phyloP scores from a whole-genome alignment of 179 eudicot genomes.

The Spinacia oleracea region DNA sequence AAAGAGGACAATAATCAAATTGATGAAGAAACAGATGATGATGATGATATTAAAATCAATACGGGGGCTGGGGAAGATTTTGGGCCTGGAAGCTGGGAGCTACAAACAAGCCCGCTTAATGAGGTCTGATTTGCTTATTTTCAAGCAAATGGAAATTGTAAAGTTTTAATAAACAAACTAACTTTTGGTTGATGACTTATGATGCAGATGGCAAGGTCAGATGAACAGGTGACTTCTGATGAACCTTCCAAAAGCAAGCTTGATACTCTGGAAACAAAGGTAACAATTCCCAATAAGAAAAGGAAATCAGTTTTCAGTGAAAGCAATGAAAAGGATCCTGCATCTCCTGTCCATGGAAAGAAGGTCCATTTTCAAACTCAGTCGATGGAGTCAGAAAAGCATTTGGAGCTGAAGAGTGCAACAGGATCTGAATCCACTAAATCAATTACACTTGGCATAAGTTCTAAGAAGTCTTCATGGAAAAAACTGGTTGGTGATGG shows the following conservation, averaged over 20 bases:
- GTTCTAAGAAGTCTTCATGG: slow-evolving; percentile 51
- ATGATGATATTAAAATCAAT: slow-evolving; percentile 62
- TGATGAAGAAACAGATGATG: slow-evolving; percentile 36
- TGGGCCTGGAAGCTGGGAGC: slow-evolving; percentile 32
- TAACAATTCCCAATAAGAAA: slow-evolving; percentile 38
- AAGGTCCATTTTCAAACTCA: slow-evolving; percentile 29
- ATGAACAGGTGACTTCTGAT: slow-evolving; percentile 28
- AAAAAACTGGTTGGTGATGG: slow-evolving; percentile 44
- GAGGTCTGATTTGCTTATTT: slow-evolving; percentile 38
- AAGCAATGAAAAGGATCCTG: slow-evolving; percentile 21
- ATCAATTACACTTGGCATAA: slow-evolving; percentile 19
- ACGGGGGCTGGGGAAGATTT: slow-evolving; percentile 37
- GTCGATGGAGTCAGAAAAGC: slow-evolving; percentile 27
- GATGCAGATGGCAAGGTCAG: slow-evolving; percentile 36
- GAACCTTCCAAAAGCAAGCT: slow-evolving; percentile 26
- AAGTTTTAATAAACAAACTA: background rate
- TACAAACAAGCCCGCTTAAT: slow-evolving; percentile 27
- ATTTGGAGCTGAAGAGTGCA: background rate
- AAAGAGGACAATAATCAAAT: slow-evolving; percentile 31
- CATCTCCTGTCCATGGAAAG: slow-evolving; percentile 27
- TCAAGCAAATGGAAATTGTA: background rate
- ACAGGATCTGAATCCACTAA: slow-evolving; percentile 28
- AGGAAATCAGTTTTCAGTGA: slow-evolving; percentile 41
- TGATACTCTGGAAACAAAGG: slow-evolving; percentile 27
- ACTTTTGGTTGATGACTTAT: slow-evolving; percentile 12